phyloP scores from a whole-genome alignment of 768 basidiomycete genomes.

The Pisolithus marmoratus region DNA sequence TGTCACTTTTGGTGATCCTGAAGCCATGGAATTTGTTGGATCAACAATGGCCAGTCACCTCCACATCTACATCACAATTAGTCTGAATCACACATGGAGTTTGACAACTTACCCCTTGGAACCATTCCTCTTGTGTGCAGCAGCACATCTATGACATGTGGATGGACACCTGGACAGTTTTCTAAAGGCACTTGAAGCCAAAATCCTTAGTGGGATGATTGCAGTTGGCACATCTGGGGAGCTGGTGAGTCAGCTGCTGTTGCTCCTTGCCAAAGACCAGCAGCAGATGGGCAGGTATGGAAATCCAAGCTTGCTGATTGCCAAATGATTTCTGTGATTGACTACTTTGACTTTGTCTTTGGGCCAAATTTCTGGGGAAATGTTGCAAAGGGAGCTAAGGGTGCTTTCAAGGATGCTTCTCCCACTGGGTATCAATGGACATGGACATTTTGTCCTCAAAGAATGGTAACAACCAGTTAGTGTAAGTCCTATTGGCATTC shows the following conservation, averaged over 20 bases:
- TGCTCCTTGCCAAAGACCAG: conserved; percentile 9
- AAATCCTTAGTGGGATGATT: too few species aligned
- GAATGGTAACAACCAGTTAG: too few species aligned
- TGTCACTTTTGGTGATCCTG: conserved; percentile 1
- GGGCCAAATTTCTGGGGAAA: background rate
- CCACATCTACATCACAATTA: background rate
- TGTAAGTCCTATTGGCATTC: too few species aligned
- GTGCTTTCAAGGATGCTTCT: too few species aligned
- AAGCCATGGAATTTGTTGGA: background rate
- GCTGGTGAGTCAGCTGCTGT: too few species aligned
- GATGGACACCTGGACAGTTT: background rate
- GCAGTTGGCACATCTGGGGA: conserved; percentile 6
- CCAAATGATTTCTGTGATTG: background rate
- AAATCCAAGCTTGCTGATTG: conserved; percentile 3
- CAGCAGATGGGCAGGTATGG: background rate
- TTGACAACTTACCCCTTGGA: conserved; percentile 6
- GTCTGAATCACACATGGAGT: background rate
- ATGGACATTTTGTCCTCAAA: too few species aligned
- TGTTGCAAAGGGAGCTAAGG: too few species aligned
- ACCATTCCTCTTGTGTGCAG: conserved; percentile 1
- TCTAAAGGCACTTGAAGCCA: background rate
- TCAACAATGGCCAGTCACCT: conserved; percentile 1
- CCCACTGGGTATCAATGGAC: too few species aligned
- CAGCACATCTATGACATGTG: background rate
- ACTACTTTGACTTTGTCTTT: conserved; percentile 7